Base-by-base conservation (phyloP, 164 flowering plant genomes). In the Paratinospora sagittata region DNA sequence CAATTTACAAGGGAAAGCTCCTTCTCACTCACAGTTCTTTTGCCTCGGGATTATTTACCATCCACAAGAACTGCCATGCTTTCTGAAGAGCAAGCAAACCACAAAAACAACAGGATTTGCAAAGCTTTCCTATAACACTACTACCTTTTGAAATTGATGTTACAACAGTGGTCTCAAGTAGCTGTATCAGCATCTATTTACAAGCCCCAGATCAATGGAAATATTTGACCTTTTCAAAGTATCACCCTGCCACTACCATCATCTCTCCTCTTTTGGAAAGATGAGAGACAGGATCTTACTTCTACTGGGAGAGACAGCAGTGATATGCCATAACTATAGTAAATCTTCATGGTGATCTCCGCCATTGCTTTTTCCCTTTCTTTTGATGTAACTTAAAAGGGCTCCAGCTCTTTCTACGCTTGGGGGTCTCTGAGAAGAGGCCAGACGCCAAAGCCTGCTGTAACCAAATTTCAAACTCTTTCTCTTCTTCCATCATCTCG, bases 391-490 rank as follows among this genome's bases (percentile, higher is more conserved):
- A 74, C 75, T 91, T 92, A 81, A 96, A 96, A 16, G 97, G 97
- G 66, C 93, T 90, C 99, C 99, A 96, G 71, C 91, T 90, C 75
- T 90, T 90, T 81, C 97, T 81, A 73, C 93, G 95, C 66, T 86
- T 90, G 0, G 97, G 81, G n/a, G 96, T 73, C 69, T 92, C 97
- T 69, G 92, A 86, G 74, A 96, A 96, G 61, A 96, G 85, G 9
- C 98, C 98, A 14, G 98, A 87, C 3, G 97, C 98, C 68, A 91
- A 76, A 24, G 99, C 99, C 73, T 93, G 90, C 81, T 96, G 95
- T 74, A 96, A 86, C 98, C 99, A 96, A 74, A 89, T 27, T 37
- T 96, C 97, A 73, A 93, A 96, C 61, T 89, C 99, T 65, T 85
- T 93, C 3, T 90, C 93, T 73, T 89, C 94, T 49, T 85, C 91